Percentiles rank a stretch among this genome's conserved stretches.
These are phyloP conservation scores for Neopestalotiopsis sp. DNA, from an alignment of 2,329 filamentous ascomycete genomes.

Conservation along the genomic window DNA sequence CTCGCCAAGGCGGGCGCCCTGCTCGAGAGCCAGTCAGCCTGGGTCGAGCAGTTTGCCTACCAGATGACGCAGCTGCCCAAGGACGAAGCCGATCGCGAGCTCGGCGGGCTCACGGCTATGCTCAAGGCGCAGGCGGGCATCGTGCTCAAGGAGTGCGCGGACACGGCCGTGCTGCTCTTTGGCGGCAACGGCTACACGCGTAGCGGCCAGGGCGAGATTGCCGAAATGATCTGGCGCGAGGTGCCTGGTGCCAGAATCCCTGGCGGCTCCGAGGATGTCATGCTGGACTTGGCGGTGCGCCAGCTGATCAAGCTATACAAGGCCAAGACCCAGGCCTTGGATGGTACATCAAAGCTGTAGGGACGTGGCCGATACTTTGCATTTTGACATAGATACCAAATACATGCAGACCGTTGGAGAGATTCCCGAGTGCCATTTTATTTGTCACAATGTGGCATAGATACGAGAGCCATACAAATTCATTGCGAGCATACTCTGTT, in stretches of 20 bases:
- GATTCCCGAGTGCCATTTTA: too few relatives aligned
- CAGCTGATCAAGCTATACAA: conserved; percentile 75
- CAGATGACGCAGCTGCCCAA: conserved; percentile 68
- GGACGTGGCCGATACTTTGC: background rate
- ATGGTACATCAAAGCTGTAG: conserved; percentile 26
- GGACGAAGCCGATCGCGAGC: conserved; percentile 63
- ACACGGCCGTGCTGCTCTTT: conserved; percentile 72
- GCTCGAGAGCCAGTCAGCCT: conserved; percentile 73
- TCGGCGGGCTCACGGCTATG: conserved; percentile 75
- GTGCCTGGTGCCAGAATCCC: conserved; percentile 68
- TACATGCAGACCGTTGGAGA: too few relatives aligned
- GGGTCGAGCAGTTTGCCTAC: conserved; percentile 75
- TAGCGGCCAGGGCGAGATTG: conserved; percentile 72
- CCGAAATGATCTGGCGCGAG: conserved; percentile 67
- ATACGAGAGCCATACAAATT: too few relatives aligned
- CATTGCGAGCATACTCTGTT: too few relatives aligned
- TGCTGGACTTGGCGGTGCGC: conserved; percentile 72
- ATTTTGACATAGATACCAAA: background rate
- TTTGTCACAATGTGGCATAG: too few relatives aligned
- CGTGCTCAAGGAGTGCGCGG: conserved; percentile 74
- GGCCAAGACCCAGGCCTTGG: conserved; percentile 57
- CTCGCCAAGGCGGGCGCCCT: conserved; percentile 72
- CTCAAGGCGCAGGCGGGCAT: conserved; percentile 76
- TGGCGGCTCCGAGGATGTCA: conserved; percentile 75
- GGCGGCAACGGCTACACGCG: conserved; percentile 77